Base-by-base conservation (phyloP, 1,284 basidiomycete species). In the Apiotrichum sp. region DNA sequence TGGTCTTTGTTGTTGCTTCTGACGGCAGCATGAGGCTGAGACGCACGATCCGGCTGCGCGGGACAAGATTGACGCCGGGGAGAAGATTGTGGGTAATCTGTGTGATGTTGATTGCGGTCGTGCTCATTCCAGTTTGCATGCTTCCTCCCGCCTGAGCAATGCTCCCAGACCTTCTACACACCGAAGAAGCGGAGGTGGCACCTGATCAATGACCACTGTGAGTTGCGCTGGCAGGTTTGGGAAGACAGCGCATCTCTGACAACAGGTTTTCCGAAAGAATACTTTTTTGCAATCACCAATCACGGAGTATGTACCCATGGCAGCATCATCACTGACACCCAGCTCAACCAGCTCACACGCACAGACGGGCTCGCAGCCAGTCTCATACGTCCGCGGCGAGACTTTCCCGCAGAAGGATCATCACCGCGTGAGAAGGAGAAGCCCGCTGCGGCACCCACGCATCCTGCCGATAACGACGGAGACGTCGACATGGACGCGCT, bases 231-330 rank as follows among this genome's bases (percentile, higher is more conserved):
- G 8, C 29, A 31, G 5, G 7, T 3, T 22, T 11, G 35, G 1
- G 4, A 4, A 10, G 47, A 8, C 5, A n/a, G 47, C 14, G n/a
- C n/a, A 6, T 14, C 41, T 11, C 58, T 63, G 52, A 62, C 44
- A 2, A 22, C 54, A 74, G 72, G 66, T 43, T 95, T 87, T 67
- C 91, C 91, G 1, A 86, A 86, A 70, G 82, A 90, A 64, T 93
- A 86, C 74, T 93, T 89, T 74, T 93, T 93, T 71, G 82, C 85
- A 29, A 85, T 93, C 44, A 90, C 88, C 8, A 89, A 91, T 72
- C 89, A 88, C 71, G 90, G 90, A 29, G 83, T 93, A 47, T 57
- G 64, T 3, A 36, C 31, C 29, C 41, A 7, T 39, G 13, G 13
- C 8, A 38, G 35, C 35, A 2, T 14, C 22, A 29, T 35, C 38